A percentile compares a stretch with the other conserved stretches of the same genome.
phyloP scores from a whole-genome alignment of 257 asterid species.

The Petunia axillaris region DNA sequence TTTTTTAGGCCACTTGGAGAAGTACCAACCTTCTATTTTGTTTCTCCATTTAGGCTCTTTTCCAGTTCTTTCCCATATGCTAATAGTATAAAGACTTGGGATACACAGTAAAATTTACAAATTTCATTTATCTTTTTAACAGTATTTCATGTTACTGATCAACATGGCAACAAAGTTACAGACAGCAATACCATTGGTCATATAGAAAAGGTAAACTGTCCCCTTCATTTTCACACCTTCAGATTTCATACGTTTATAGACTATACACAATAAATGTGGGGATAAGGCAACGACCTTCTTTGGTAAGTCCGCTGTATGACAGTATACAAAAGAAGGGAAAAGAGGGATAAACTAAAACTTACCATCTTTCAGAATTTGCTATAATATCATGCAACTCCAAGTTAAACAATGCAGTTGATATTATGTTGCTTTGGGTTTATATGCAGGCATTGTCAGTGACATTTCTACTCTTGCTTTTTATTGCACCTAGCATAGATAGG shows the following conservation, averaged over 20 bases:
- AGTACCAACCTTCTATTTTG: conserved; percentile 13
- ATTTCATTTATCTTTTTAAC: conserved; percentile 38
- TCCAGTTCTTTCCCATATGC: conserved; percentile 4
- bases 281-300: not conserved
- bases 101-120: not conserved
- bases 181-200: conserved; percentile 69
- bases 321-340: conserved; percentile 19
- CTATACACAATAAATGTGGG: not conserved
- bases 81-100: not conserved
- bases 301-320: not conserved
- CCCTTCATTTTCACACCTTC: conserved; percentile 22
- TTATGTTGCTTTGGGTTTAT: conserved; percentile 11
- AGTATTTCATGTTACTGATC: conserved; percentile 97
- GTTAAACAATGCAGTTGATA: conserved; percentile 2
- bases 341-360: not conserved
- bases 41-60: conserved; percentile 1
- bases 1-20: not conserved
- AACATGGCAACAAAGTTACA: conserved; percentile 76
- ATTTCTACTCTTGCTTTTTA: conserved; percentile 1
- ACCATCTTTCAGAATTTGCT: not conserved
- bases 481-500: not conserved
- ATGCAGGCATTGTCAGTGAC: not conserved
- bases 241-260: not conserved
- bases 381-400: not conserved
- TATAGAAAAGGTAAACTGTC: conserved; percentile 74